A percentile compares a stretch with the other conserved stretches of the same genome.
These are phyloP conservation scores for Akanthomyces lecanii DNA, from an alignment of 2,329 filamentous ascomycete genomes.

Conservation along the genomic window DNA sequence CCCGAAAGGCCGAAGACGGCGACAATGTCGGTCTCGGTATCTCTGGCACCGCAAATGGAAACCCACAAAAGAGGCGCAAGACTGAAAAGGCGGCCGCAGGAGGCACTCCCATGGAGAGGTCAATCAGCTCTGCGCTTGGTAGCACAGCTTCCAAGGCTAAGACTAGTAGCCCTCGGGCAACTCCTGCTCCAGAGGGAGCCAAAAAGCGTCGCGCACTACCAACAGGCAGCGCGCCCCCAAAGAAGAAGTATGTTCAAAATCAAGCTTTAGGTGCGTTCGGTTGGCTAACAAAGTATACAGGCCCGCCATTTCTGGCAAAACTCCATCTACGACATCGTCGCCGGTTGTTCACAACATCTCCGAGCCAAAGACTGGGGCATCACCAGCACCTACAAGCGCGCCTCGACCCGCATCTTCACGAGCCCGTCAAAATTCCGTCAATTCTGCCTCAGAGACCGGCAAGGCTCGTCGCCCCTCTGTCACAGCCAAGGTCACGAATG, in stretches of 20 bases:
- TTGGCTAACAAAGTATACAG: conserved; percentile 23
- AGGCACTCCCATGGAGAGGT: conserved; percentile 58
- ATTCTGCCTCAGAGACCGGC: conserved; percentile 52
- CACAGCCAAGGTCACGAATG: conserved; percentile 58
- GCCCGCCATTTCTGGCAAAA: conserved; percentile 47
- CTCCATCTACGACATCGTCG: conserved; percentile 70
- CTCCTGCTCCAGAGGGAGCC: conserved; percentile 62
- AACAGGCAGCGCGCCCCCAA: conserved; percentile 63
- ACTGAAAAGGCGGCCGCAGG: conserved; percentile 62
- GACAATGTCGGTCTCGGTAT: conserved; percentile 61
- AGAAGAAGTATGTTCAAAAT: conserved; percentile 64
- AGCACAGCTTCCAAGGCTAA: conserved; percentile 51
- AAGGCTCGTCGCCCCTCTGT: conserved; percentile 55
- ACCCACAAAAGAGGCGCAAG: conserved; percentile 71
- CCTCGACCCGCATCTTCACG: conserved; percentile 65
- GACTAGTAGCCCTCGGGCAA: conserved; percentile 63
- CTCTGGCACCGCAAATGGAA: conserved; percentile 46
- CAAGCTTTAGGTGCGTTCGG: conserved; percentile 14
- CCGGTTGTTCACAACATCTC: conserved; percentile 67
- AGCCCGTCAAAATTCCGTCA: conserved; percentile 70
- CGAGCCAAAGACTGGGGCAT: conserved; percentile 53
- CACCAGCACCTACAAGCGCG: conserved; percentile 54
- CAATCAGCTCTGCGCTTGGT: conserved; percentile 57
- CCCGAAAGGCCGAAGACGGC: conserved; percentile 57
- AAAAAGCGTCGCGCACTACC: conserved; percentile 68